These are phyloP conservation scores for Nigrospora oryzae DNA, from an alignment of 2,329 filamentous ascomycete genomes.

Conservation along the genomic window DNA sequence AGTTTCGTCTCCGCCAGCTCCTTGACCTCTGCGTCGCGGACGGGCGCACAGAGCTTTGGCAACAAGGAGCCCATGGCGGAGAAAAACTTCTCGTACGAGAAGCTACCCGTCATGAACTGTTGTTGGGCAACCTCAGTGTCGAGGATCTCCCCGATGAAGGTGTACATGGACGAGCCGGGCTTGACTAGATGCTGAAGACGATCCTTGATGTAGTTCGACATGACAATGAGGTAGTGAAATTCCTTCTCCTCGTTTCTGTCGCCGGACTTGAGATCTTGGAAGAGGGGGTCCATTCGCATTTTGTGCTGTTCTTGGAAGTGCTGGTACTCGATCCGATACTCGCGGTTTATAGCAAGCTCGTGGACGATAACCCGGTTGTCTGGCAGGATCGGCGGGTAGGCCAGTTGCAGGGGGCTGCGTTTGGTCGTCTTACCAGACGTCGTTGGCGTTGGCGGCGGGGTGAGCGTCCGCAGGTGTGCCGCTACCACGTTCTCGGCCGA, in stretches of 20 bases:
- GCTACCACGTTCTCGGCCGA: conserved; percentile 27
- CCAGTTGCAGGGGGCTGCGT: conserved; percentile 26
- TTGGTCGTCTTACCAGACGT: conserved; percentile 33
- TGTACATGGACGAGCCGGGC: conserved; percentile 64
- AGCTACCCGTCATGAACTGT: conserved; percentile 63
- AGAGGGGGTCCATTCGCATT: conserved; percentile 37
- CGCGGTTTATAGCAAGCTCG: conserved; percentile 71
- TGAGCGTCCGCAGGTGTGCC: conserved; percentile 39
- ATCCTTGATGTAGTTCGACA: conserved; percentile 61
- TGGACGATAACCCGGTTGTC: conserved; percentile 70
- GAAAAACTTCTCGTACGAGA: conserved; percentile 78
- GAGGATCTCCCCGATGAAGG: conserved; percentile 65
- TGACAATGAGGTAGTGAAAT: conserved; percentile 59
- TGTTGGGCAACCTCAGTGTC: conserved; percentile 63
- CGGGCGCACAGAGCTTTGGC: conserved; percentile 72
- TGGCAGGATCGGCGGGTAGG: conserved; percentile 50
- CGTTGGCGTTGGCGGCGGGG: conserved; percentile 40
- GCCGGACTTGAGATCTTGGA: conserved; percentile 50
- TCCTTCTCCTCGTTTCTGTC: conserved; percentile 60
- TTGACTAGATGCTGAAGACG: conserved; percentile 67
- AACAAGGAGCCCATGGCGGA: conserved; percentile 65
- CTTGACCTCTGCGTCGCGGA: conserved; percentile 70
- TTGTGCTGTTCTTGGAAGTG: conserved; percentile 51
- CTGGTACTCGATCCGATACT: conserved; percentile 62
- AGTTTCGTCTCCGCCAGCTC: conserved; percentile 56